Evolutionary conservation across 1,139 yeast genomes (phyloP).

Genomic region (Hyphopichia fennica): DNA sequence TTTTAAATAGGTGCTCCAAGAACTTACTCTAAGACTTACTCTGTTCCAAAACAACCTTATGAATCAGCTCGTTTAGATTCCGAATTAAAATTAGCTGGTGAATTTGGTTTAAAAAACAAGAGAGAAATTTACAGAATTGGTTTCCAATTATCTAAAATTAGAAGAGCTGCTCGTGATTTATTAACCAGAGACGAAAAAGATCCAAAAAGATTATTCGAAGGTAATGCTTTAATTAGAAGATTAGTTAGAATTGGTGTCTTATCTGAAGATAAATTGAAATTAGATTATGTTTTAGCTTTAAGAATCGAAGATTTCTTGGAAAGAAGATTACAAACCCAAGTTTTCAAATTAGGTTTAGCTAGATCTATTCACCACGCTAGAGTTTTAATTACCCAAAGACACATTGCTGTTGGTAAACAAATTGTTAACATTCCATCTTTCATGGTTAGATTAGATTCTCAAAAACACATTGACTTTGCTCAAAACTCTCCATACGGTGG

Average conservation of each 20-base stretch:
- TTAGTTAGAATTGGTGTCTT: slow-evolving; percentile 98
- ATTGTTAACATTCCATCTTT: slow-evolving; percentile 97
- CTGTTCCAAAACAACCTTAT: slow-evolving; percentile 99
- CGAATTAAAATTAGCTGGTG: slow-evolving; percentile 99
- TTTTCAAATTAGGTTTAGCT: slow-evolving; percentile 99
- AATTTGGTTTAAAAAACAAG: slow-evolving; percentile 99
- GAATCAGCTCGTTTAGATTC: slow-evolving; percentile 99
- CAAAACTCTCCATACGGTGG: slow-evolving; percentile 99
- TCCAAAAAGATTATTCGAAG: slow-evolving; percentile 99
- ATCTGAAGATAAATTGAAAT: slow-evolving; percentile 99
- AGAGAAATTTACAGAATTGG: slow-evolving; percentile 99
- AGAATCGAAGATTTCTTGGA: slow-evolving; percentile 99
- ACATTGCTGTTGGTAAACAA: slow-evolving; percentile 99
- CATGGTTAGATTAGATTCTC: slow-evolving; percentile 99
- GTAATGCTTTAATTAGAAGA: slow-evolving; percentile 99
- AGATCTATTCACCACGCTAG: slow-evolving; percentile 99
- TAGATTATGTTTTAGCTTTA: slow-evolving; percentile 99
- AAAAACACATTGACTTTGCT: slow-evolving; percentile 99
- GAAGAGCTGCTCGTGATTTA: slow-evolving; percentile 99
- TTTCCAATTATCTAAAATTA: slow-evolving; percentile 98
- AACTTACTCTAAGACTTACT: slow-evolving; percentile 98
- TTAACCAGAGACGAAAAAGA: slow-evolving; percentile 99
- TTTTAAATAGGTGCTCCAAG: slow-evolving; percentile 83
- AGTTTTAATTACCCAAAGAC: slow-evolving; percentile 98
- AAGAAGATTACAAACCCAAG: slow-evolving; percentile 99